Evolutionary conservation across 345 rosid genomes (phyloP), one percentile per base, ranked within the genome.

Genomic region (Citrus unshiu): DNA sequence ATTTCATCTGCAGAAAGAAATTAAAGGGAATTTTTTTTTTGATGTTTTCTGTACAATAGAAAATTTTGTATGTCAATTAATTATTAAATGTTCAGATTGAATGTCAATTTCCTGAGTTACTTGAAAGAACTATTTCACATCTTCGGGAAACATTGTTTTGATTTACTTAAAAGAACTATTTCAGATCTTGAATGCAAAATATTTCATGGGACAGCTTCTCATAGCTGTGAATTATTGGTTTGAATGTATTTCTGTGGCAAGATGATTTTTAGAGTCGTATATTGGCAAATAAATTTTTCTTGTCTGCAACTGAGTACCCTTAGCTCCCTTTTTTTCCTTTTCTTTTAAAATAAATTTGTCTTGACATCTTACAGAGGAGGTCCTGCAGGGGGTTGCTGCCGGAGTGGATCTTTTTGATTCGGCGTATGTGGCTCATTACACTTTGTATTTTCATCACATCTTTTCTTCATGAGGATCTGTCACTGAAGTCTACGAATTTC

Each of bases 361-460:
- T 64, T 30, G 65, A 56, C 54, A 58, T 80, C 60, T 84, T 56
- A 68, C 87, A 92, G 97, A 92, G 88, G 97, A 92, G 85, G 86
- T 92, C 73, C 82, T 92, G 82, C 88, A 91, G 85, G 95, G 93
- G 30, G 83, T 92, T 85, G 95, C 95, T 71, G 90, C 93, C 3
- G 97, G 97, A 74, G 81, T 91, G 61, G 97, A 92, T 77, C 88
- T 92, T 71, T 92, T 92, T 73, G 93, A 92, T 57, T 88, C 92
- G 19, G 80, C 81, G 97, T 92, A 86, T 70, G 91, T 67, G 29
- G 35, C 68, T 82, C 57, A 69, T 32, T 34, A 62, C 61, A 32
- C n/a, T 27, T 54, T 32, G 7, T 29, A 29, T 70, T 32, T 9
- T 68, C 51, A 13, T 12, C 51, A 13, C 5, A 46, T 46, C 1